Evolutionary conservation across 176 grass and related monocot species (phyloP), one percentile per base, ranked within the genome.

Genomic region (Otatea glauca): DNA sequence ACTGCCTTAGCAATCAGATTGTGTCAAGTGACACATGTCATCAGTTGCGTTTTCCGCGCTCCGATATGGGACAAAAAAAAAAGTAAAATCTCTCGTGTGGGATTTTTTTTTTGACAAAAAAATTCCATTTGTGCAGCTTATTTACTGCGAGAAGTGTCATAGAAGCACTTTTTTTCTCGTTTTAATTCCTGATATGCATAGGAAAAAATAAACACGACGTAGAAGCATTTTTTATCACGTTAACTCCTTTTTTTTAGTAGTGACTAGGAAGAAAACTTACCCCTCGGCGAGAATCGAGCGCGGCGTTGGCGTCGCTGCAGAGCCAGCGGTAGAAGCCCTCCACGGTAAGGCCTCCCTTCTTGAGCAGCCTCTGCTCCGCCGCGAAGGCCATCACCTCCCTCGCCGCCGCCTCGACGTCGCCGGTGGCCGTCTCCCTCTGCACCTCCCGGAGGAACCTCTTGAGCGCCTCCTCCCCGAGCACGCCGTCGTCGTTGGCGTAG

Each of bases 291-390:
- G 72, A 79, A 67, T 86, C 47, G 41, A 90, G 47, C 10, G 89
- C 84, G 15, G 87, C 68, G 82, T 98, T 98, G 55, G 85, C 92
- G 65, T 94, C 81, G 74, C 72, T 76, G 83, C 74, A 80, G 65
- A 95, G 89, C 84, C 86, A 98, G 3, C 68, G 79, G 84, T 88
- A 87, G 72, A 98, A 92, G 44, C 69, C 82, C 25, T 95, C 91
- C 39, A 86, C 67, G 67, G 90, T 88, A 53, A 94, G 54, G 6
- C 72, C 89, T 66, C 58, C 88, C 79, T 90, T 92, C 67, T 78
- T 92, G 37, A 91, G 73, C 51, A 89, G 74, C 74, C 74, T 75
- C 15, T 89, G 75, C 84, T 94, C 90, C 75, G 54, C 88, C 68
- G 81, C 65, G 85, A 84, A 85, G 23, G 90, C 87, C 67, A 93